Evolutionary conservation across 2,329 filamentous ascomycete species (phyloP).

Genomic region (Aspergillus sp.): DNA sequence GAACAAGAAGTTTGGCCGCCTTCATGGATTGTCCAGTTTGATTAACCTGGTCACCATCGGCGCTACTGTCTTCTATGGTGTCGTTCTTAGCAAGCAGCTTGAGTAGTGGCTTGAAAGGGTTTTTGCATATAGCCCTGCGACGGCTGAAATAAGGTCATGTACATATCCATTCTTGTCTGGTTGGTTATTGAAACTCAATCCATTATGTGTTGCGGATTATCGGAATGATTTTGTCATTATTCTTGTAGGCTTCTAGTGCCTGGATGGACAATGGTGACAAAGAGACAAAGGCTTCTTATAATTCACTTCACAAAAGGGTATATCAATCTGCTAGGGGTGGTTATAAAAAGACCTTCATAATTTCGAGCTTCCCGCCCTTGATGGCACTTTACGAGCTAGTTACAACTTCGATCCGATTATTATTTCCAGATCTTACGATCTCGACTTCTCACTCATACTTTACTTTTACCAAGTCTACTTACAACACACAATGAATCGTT

Average conservation of each 20-base stretch:
- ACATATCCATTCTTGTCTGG: neutral
- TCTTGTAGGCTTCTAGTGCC: neutral
- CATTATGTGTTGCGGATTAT: neutral
- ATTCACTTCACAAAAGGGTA: neutral
- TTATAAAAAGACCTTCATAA: neutral
- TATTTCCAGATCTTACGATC: neutral
- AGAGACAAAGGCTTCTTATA: neutral
- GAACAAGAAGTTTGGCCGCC: slow-evolving; percentile 73
- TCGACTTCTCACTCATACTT: neutral
- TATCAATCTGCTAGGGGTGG: neutral
- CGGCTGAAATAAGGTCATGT: neutral
- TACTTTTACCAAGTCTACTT: neutral
- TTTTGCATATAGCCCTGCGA: neutral
- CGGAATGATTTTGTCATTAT: neutral
- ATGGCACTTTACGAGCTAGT: neutral
- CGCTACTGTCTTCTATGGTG: slow-evolving; percentile 74
- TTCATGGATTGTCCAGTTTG: slow-evolving; percentile 80
- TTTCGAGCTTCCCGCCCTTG: neutral
- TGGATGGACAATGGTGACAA: neutral
- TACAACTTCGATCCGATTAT: neutral
- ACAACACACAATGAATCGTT: neutral
- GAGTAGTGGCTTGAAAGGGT: neutral
- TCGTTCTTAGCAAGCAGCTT: slow-evolving; percentile 61
- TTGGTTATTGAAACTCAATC: neutral
- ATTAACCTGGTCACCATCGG: slow-evolving; percentile 72